Base-by-base conservation (phyloP, 805 yeast species). In the Kazachstania taianensis region DNA sequence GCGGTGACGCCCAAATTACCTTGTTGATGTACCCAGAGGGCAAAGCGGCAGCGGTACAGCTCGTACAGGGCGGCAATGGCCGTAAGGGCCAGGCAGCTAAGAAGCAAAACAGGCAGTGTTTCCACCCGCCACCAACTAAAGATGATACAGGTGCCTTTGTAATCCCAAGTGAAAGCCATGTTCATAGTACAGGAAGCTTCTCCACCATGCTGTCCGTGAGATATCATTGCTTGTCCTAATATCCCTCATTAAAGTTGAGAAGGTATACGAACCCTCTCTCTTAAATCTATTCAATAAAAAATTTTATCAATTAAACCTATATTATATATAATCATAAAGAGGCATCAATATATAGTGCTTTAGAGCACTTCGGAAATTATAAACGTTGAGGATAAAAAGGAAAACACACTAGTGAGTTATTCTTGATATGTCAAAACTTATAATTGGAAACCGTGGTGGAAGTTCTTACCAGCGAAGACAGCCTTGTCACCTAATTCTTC, bases 401-500 rank as follows among this genome's bases (percentile, higher is more conserved):
- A 32, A 15, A 9, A 34, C 22, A 20, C 14, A 23, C 6, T 4
- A 17, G n/a, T 16, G 15, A 23, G 17, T 15, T 20, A n/a, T 3
- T n/a, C 3, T 22, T 22, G 12, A 22, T 22, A 20, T 19, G 7
- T 10, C 15, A 22, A 14, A 28, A 45, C 46, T 57, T 59, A 59
- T 49, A 59, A 66, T 48, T 62, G 62, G 55, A 46, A 41, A 55
- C 62, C 63, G 50, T 50, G 49, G 73, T 81, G 92, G 89, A 89
- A 87, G 67, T 82, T 69, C 60, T 72, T 73, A 66, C 97, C 96
- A 49, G 97, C 96, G 73, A 75, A 89, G 66, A 87, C 61, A 50
- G 96, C 96, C 77, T 86, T 85, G 81, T 76, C 87, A 63, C 96
- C 97, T 63, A 89, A 81, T 73, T 83, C 94, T 75, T 89, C 94